Base-by-base conservation (phyloP, 805 yeast species). In the Ogataea saltuana region DNA sequence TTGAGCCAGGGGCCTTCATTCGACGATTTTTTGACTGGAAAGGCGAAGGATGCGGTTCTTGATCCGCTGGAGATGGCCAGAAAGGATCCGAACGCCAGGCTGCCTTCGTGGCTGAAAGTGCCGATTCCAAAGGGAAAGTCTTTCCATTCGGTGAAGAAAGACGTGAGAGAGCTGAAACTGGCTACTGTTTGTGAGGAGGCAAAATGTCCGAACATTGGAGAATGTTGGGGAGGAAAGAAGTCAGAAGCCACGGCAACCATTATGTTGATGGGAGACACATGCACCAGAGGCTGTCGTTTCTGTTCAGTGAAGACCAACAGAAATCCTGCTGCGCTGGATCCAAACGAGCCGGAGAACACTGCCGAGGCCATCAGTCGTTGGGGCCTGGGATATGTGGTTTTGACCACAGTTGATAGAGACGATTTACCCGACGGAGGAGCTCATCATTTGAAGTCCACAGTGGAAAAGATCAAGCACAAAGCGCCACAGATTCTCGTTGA, bases 151-250 rank as follows among this genome's bases (percentile, higher is more conserved):
- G 72, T 93, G 54, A 89, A 91, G 60, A 76, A 80, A 36, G 99
- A 93, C 60, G 83, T 93, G 25, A 75, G 88, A 48, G 97, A 95
- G 45, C 71, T 93, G 47, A 88, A 88, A 51, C 71, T 93, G 39
- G 85, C 96, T 27, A 93, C 99, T 0, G 99, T 93, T 22, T 93
- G 99, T 68, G 98, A 93, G 66, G 99, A 93, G 60, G 99, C 99
- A 4, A 84, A 93, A 60, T 93, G 99, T 68, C 99, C 99, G n/a
- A 93, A 93, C 64, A 93, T 93, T 49, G 97, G 98, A 40, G 99
- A 93, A 64, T 93, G 99, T 67, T 93, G 99, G 99, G 98, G 99
- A 43, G 99, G 99, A 22, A 80, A 83, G 57, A 84, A 90, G 63
- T 80, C 91, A 6, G 91, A 88, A 50, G 97, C 99, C 3, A 88